phyloP scores from a whole-genome alignment of 768 basidiomycete species.

The Suillus brevipes region DNA sequence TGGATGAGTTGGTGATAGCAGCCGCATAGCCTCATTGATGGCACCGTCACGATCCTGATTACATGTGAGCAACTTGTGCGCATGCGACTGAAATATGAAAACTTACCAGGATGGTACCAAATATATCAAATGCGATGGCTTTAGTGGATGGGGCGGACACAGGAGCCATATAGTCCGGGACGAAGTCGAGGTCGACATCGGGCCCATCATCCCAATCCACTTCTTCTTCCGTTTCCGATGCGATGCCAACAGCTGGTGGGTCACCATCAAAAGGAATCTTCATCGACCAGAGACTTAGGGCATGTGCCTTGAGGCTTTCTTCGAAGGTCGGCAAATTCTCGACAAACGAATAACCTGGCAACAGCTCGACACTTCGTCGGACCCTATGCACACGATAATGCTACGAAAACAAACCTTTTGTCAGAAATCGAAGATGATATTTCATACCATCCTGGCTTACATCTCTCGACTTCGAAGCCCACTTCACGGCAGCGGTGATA shows the following conservation, averaged over 20 bases:
- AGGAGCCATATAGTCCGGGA: neutral
- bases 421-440: neutral
- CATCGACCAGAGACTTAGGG: neutral
- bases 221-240: neutral
- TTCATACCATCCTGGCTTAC: neutral
- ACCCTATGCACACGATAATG: neutral
- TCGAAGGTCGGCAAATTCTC: neutral
- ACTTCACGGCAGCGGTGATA: neutral
- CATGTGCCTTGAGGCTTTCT: neutral
- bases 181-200: neutral
- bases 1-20: no score
- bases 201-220: slow-evolving; percentile 5
- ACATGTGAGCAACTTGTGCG: neutral
- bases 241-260: neutral
- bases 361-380: neutral
- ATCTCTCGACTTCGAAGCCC: neutral
- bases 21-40: neutral
- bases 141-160: neutral
- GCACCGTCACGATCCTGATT: neutral
- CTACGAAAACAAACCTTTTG: neutral
- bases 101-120: neutral
- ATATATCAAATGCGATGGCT: slow-evolving; percentile 3
- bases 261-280: slow-evolving; percentile 3
- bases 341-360: neutral
- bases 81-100: neutral